These are phyloP conservation scores for Ustilago curta DNA, from an alignment of 1,284 basidiomycete genomes.

Conservation along the genomic window DNA sequence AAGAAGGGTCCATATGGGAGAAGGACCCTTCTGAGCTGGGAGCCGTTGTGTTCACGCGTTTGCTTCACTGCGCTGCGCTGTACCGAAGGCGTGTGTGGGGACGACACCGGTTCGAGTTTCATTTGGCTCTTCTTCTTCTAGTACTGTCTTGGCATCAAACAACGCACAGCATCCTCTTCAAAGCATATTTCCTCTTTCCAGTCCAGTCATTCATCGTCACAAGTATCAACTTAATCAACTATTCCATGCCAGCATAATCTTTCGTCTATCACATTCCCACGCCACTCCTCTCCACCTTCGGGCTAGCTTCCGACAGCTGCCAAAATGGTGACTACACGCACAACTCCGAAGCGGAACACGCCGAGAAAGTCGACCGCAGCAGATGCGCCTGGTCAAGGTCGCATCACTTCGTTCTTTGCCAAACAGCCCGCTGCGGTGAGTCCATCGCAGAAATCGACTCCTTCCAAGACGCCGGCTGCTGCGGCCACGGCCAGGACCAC, in stretches of 20 bases:
- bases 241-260: conserved; percentile 9
- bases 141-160: neutral
- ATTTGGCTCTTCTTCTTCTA: neutral
- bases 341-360: conserved; percentile 27
- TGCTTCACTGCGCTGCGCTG: neutral
- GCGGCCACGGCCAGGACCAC: conserved; percentile 3
- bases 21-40: no score
- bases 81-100: neutral
- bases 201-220: neutral
- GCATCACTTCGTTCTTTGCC: conserved; percentile 42
- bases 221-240: neutral
- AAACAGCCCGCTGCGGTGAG: conserved; percentile 11
- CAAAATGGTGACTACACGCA: conserved; percentile 10
- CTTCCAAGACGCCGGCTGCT: conserved; percentile 12
- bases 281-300: neutral
- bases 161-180: no score
- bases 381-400: conserved; percentile 22
- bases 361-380: conserved; percentile 16
- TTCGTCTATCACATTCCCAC: neutral
- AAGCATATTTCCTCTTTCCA: conserved; percentile 2
- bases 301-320: no score
- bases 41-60: no score
- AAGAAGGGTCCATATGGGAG: no score
- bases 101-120: conserved; percentile 1
- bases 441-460: conserved; percentile 11